Base-by-base conservation (phyloP, 1,284 basidiomycete species). In the Amanita bisporigera region DNA sequence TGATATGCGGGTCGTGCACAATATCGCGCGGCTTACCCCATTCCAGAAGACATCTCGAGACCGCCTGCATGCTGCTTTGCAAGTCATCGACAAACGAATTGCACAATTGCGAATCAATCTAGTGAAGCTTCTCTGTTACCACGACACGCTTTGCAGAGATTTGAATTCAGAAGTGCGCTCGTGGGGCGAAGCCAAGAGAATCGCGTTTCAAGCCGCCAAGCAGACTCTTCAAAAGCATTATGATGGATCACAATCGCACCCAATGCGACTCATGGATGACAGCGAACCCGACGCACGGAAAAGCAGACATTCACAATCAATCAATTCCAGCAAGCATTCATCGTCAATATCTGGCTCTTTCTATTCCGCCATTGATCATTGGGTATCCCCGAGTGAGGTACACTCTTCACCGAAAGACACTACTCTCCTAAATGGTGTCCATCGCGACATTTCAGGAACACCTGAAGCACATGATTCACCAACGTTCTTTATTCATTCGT, bases 1-100 rank as follows among this genome's bases (percentile, higher is more conserved):
- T 15, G 87, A 92, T 71, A 81, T 96, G 74, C 88, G 92, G 31
- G 81, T 92, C 47, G 88, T 92, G 21, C 89, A 92, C 50, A 97
- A 96, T 74, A 84, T 98, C n/a, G 90, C 90, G 2, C 87, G 93
- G 61, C 83, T 98, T 58, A 92, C 94, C 10, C 95, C 97, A 2
- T 97, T 98, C 78, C 93, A 92, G 74, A 88, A 88, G 63, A 83
- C 90, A 6, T 96, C 95, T 2, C 88, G 95, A 55, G 93, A 94
- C 69, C 86, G 90, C 55, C 84, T 98, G 41, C 82, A 88, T 31
- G 72, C 81, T 33, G 84, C 89, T 6, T 82, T 96, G 19, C 88
- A 90, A 69, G 82, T 81, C n/a, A 82, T 92, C 5, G 87, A 92
- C 10, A 88, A 86, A 72, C 86, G 87, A 49, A 83, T 98, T 66